These are phyloP conservation scores for Tremellales sp. DNA, from an alignment of 1,284 basidiomycete species.

Conservation along the genomic window DNA sequence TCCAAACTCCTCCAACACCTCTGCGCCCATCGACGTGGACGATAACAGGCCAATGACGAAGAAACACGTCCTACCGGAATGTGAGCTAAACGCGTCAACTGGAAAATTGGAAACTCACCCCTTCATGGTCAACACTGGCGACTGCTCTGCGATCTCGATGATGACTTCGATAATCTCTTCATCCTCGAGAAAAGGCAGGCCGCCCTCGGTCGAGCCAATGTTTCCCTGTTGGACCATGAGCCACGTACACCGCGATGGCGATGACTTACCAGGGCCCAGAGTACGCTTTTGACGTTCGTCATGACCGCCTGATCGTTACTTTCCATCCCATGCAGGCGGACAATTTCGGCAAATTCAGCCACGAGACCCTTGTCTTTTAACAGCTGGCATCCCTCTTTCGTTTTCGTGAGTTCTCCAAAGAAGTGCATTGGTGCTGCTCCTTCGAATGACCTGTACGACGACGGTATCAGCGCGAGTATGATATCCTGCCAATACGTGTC, in stretches of 20 bases:
- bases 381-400: slow-evolving; percentile 85
- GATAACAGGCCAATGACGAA: slow-evolving; percentile 85
- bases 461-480: slow-evolving; percentile 1
- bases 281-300: slow-evolving; percentile 83
- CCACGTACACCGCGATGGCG: not conserved
- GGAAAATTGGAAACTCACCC: slow-evolving; percentile 69
- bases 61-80: slow-evolving; percentile 76
- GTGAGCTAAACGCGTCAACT: not conserved
- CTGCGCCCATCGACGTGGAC: slow-evolving; percentile 66
- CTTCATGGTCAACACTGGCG: slow-evolving; percentile 82
- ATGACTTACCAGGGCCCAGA: slow-evolving; percentile 86
- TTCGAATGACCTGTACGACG: slow-evolving; percentile 59
- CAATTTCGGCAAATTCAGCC: slow-evolving; percentile 82
- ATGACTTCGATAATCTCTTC: slow-evolving; percentile 88
- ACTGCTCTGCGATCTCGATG: slow-evolving; percentile 84
- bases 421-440: slow-evolving; percentile 91
- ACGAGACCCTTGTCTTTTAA: slow-evolving; percentile 89
- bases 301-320: slow-evolving; percentile 77
- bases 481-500: not conserved
- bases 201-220: slow-evolving; percentile 83
- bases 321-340: slow-evolving; percentile 81
- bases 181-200: slow-evolving; percentile 89
- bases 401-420: slow-evolving; percentile 96
- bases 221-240: slow-evolving; percentile 66
- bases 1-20: slow-evolving; percentile 81